Evolutionary conservation across 1,284 basidiomycete genomes (phyloP), one percentile per base, ranked within the genome.

Genomic region (Coniferiporia weirii): DNA sequence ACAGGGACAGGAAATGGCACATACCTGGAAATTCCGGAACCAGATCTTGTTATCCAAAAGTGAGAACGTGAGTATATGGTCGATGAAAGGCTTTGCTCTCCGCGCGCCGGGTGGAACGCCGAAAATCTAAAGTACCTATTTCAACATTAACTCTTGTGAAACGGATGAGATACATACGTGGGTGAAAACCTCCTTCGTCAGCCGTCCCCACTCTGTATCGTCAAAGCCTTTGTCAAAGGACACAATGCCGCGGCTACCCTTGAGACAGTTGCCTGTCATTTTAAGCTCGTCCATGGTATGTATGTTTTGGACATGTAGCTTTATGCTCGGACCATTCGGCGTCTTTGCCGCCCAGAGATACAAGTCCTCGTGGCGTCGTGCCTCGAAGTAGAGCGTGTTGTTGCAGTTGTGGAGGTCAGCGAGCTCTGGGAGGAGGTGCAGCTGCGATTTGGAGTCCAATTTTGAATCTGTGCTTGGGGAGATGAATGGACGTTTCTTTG

Each of bases 201-300:
- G 71, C 64, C 80, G 82, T 63, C 89, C 92, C 84, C 96, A 96
- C 69, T 94, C 93, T 51, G 82, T 85, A 56, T 89, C 83, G 60
- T 98, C 94, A 73, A 99, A 99, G 49, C 80, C 84, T 65, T 88
- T 84, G 75, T 98, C 95, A 72, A 99, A 99, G 68, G 90, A 93
- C 63, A 98, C 77, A 56, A 99, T 76, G 1, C 95, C 96, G 57
- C 97, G 79, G 66, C 90, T 93, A 13, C 97, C 97, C 75, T 98
- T 98, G 66, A 99, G 76, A 73, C 97, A 99, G 73, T 99, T 99
- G 22, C 97, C 97, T 3, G 95, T 98, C 95, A 99, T 93, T 77
- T 99, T 99, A 67, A 99, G 81, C 74, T 99, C 97, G 76, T 99
- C 97, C 97, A 99, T 99, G 45, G 97, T 99, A 73, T 99, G 97